Conservation (phyloP, 768 basidiomycete genomes). For the Leucocoprinus birnbaumii region DNA sequence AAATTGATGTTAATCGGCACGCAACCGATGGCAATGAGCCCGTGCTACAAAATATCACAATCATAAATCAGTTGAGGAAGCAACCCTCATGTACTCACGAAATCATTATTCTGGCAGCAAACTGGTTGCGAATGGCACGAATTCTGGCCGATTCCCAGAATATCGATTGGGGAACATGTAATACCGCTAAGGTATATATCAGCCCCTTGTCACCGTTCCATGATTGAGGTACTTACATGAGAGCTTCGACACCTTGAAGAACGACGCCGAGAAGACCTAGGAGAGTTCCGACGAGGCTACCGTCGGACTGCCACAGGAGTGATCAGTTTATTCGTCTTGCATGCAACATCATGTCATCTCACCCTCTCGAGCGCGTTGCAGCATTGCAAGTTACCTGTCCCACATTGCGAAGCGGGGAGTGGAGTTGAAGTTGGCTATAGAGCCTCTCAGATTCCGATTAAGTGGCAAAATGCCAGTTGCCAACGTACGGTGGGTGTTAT, state of each 20-base stretch:
- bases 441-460: background rate
- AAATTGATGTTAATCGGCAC: slow-evolving; percentile 29
- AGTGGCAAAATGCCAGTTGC: background rate
- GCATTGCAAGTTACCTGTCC: slow-evolving; percentile 21
- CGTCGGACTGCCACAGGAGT: slow-evolving; percentile 19
- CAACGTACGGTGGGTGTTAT: slow-evolving; percentile 13
- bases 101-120: slow-evolving; percentile 35
- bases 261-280: slow-evolving; percentile 23
- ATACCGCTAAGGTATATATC: slow-evolving; percentile 18
- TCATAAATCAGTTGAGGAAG: background rate
- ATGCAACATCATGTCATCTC: background rate
- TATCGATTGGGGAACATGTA: slow-evolving; percentile 27
- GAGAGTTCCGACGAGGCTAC: slow-evolving; percentile 18
- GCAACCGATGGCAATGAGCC: slow-evolving; percentile 38
- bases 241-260: slow-evolving; percentile 22
- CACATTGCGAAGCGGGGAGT: slow-evolving; percentile 21
- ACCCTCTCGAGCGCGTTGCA: slow-evolving; percentile 22
- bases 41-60: slow-evolving; percentile 16
- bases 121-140: slow-evolving; percentile 30
- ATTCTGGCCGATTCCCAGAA: slow-evolving; percentile 21
- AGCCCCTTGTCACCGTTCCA: background rate
- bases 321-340: no score
- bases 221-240: slow-evolving; percentile 19
- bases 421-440: slow-evolving; percentile 13
- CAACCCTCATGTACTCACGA: slow-evolving; percentile 17